Percentiles rank a stretch among this genome's conserved stretches.
phyloP scores from a whole-genome alignment of 805 yeast species.

The Candida gorgasii region DNA sequence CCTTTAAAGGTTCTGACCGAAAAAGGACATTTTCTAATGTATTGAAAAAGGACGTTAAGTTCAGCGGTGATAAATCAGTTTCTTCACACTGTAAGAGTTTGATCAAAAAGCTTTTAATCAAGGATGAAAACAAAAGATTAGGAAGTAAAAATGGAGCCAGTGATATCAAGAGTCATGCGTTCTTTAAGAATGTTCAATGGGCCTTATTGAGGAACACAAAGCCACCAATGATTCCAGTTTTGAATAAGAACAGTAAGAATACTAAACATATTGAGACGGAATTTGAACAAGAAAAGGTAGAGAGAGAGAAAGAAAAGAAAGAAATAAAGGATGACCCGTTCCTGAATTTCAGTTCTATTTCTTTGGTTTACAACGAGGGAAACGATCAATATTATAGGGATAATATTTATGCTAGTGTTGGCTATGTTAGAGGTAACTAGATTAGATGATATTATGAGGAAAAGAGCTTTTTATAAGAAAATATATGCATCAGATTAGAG shows the following conservation, averaged over 20 bases:
- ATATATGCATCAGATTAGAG: too few species aligned
- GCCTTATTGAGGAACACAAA: conserved; percentile 87
- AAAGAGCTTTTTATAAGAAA: too few species aligned
- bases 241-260: conserved; percentile 34
- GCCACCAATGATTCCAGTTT: conserved; percentile 94
- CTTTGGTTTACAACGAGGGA: conserved; percentile 70
- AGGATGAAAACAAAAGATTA: conserved; percentile 84
- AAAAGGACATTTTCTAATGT: conserved; percentile 89
- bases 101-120: conserved; percentile 77
- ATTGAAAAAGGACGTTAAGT: conserved; percentile 77
- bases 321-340: conserved; percentile 62
- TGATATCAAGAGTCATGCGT: conserved; percentile 87
- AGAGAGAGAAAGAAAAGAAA: conserved; percentile 8
- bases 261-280: conserved; percentile 22
- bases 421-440: conserved; percentile 43
- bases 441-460: neutral
- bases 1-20: conserved; percentile 89
- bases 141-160: conserved; percentile 96
- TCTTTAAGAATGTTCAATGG: conserved; percentile 93
- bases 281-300: conserved; percentile 15
- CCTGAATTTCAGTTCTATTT: conserved; percentile 80
- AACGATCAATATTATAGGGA: conserved; percentile 48
- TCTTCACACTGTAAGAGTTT: conserved; percentile 77
- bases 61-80: conserved; percentile 63
- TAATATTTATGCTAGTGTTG: conserved; percentile 53